A percentile compares a stretch with the other conserved stretches of the same genome.
Evolutionary conservation across 2,329 filamentous ascomycete species (phyloP).

Genomic region (Xylariaceae sp.): DNA sequence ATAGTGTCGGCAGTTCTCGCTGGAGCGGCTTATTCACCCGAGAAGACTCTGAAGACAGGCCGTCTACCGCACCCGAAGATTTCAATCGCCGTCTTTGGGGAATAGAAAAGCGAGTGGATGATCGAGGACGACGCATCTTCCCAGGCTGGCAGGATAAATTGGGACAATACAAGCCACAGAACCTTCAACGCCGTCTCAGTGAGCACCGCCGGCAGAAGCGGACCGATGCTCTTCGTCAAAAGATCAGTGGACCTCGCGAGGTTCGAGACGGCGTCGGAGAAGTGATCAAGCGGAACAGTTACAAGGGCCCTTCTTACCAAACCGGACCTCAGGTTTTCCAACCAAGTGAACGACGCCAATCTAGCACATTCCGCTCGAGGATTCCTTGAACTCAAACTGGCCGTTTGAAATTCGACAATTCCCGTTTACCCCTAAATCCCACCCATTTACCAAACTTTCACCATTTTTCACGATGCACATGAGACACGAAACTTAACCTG

Average conservation of each 20-base stretch:
- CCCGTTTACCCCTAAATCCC: too few species aligned
- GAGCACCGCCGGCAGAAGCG: slow-evolving; percentile 58
- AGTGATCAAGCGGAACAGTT: slow-evolving; percentile 46
- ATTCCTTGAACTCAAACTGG: too few species aligned
- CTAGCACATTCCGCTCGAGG: too few species aligned
- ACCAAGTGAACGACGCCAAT: slow-evolving; percentile 1
- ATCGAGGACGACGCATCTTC: slow-evolving; percentile 30
- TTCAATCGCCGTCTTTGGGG: slow-evolving; percentile 26
- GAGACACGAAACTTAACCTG: slow-evolving; percentile 15
- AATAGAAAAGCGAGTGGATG: slow-evolving; percentile 30
- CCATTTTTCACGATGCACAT: slow-evolving; percentile 16
- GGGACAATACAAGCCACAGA: slow-evolving; percentile 46
- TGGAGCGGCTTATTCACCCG: slow-evolving; percentile 22
- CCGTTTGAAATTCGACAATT: too few species aligned
- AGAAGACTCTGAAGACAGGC: slow-evolving; percentile 27
- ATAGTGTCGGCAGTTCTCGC: slow-evolving; percentile 40
- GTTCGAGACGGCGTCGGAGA: slow-evolving; percentile 57
- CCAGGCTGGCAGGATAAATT: slow-evolving; percentile 44
- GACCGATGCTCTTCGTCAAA: slow-evolving; percentile 53
- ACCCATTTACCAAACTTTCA: slow-evolving; percentile 1
- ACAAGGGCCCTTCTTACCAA: slow-evolving; percentile 34
- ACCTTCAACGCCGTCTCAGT: slow-evolving; percentile 51
- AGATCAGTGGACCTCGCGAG: slow-evolving; percentile 56
- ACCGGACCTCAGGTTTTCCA: background rate
- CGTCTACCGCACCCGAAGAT: slow-evolving; percentile 35